A percentile compares a stretch with the other conserved stretches of the same genome.
Conservation (phyloP, 768 basidiomycete species). For the Boletus sp. region DNA sequence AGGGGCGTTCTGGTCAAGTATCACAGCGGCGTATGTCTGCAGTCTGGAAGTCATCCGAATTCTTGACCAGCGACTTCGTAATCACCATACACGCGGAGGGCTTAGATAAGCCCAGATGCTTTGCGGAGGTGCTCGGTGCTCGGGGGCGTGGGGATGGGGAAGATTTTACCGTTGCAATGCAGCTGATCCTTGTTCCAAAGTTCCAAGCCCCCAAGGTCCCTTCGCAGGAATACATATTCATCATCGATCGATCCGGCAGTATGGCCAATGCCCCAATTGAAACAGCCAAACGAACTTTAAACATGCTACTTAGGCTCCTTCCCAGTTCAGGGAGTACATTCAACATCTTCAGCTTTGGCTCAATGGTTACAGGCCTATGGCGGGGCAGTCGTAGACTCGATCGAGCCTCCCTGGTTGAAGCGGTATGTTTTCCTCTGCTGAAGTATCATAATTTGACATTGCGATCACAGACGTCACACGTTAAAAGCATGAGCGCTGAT, state of each 20-base stretch:
- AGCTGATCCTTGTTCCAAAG: constrained; percentile 51
- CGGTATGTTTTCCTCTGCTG: constrained; percentile 28
- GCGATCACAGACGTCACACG: constrained; percentile 36
- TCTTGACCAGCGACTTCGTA: constrained; percentile 50
- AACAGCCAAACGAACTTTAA: constrained; percentile 46
- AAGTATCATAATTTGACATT: constrained; percentile 6
- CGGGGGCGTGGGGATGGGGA: constrained; percentile 1
- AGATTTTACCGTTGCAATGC: constrained; percentile 43
- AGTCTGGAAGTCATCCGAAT: constrained; percentile 37
- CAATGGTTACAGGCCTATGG: constrained; percentile 33
- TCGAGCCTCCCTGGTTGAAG: constrained; percentile 29
- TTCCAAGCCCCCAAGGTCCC: constrained; percentile 40
- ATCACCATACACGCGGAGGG: constrained; percentile 46
- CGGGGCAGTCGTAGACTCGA: constrained; percentile 32
- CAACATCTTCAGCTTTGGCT: constrained; percentile 60
- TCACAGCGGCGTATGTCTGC: constrained; percentile 42
- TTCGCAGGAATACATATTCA: constrained; percentile 56
- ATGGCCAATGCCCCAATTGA: constrained; percentile 44
- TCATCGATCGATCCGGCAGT: constrained; percentile 57
- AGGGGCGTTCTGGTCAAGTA: constrained; percentile 30
- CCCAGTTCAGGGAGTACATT: constrained; percentile 42
- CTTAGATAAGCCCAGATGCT: constrained; percentile 53
- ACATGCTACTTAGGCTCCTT: constrained; percentile 47
- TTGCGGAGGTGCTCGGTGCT: constrained; percentile 42
- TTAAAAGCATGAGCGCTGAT: constrained; percentile 40